A percentile compares a stretch with the other conserved stretches of the same genome.
Conservation (phyloP, 169 alveolate species). For the Pseudocohnilembus persalinus region DNA sequence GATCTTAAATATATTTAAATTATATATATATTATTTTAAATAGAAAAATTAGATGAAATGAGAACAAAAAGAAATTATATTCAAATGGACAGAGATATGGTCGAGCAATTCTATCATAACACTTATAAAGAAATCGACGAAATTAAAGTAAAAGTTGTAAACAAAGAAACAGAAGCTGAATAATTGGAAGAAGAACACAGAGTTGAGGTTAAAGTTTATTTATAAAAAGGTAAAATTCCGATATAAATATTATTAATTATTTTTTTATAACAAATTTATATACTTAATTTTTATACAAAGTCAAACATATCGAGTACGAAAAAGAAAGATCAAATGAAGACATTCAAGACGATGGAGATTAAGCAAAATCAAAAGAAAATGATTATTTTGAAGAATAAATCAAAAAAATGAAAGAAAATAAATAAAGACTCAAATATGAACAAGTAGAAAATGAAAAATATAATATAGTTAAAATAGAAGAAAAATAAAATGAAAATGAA, state of each 20-base stretch:
- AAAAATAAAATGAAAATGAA: conserved; percentile 44
- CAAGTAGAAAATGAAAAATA: conserved; percentile 49
- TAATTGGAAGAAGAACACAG: conserved; percentile 68
- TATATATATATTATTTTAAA: no score
- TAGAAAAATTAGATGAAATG: conserved; percentile 62
- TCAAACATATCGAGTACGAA: conserved; percentile 77
- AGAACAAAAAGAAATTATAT: conserved; percentile 70
- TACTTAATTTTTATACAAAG: conserved; percentile 20
- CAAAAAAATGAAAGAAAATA: conserved; percentile 55
- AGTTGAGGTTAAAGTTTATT: conserved; percentile 69
- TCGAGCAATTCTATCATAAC: conserved; percentile 67
- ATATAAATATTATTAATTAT: neutral
- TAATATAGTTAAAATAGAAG: conserved; percentile 47
- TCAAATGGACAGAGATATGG: conserved; percentile 78
- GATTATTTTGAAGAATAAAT: conserved; percentile 54
- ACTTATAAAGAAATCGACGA: conserved; percentile 65
- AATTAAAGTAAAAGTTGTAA: conserved; percentile 56
- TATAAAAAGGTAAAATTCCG: conserved; percentile 55
- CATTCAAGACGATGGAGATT: conserved; percentile 65
- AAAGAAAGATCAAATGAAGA: conserved; percentile 54
- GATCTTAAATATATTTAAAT: no score
- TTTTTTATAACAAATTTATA: neutral
- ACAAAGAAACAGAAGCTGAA: conserved; percentile 79
- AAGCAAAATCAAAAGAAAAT: conserved; percentile 58
- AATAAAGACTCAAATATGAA: conserved; percentile 48